These are phyloP conservation scores for Micractinium conductrix DNA, from an alignment of 139 green algal species.

Conservation along the genomic window DNA sequence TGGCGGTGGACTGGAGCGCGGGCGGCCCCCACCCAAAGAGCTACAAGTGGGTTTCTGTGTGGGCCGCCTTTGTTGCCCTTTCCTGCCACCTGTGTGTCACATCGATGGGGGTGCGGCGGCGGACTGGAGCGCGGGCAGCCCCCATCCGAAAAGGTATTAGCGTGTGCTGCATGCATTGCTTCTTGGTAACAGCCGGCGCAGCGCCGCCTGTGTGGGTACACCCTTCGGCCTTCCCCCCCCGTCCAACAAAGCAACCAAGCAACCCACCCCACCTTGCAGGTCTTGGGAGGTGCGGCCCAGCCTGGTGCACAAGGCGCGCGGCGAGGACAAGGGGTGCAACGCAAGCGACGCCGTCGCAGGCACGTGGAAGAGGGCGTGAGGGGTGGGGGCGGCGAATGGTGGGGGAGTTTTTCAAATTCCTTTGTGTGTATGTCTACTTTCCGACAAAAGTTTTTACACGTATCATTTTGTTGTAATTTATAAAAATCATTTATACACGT, in stretches of 20 bases:
- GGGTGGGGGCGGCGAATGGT: neutral
- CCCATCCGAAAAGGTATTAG: no score
- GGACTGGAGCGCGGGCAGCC: no score
- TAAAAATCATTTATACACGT: neutral
- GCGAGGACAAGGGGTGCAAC: neutral
- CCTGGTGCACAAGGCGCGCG: neutral
- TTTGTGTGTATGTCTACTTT: no score
- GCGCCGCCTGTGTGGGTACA: no score
- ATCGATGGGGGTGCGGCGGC: no score
- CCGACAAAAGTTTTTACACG: no score
- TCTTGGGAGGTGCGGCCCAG: conserved; percentile 1
- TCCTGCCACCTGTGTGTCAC: no score
- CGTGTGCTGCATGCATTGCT: neutral
- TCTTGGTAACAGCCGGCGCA: no score
- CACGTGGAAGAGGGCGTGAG: neutral
- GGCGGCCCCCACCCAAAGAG: neutral
- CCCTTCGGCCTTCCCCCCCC: no score
- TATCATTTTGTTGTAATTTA: no score
- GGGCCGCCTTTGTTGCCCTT: no score
- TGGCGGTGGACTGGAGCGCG: neutral
- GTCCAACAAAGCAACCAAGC: no score
- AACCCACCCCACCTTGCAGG: neutral
- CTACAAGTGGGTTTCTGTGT: neutral
- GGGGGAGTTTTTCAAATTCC: neutral
- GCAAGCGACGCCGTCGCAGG: conserved; percentile 3